These are phyloP conservation scores for Ceriops zippeliana DNA, from an alignment of 345 rosid genomes.

Conservation along the genomic window DNA sequence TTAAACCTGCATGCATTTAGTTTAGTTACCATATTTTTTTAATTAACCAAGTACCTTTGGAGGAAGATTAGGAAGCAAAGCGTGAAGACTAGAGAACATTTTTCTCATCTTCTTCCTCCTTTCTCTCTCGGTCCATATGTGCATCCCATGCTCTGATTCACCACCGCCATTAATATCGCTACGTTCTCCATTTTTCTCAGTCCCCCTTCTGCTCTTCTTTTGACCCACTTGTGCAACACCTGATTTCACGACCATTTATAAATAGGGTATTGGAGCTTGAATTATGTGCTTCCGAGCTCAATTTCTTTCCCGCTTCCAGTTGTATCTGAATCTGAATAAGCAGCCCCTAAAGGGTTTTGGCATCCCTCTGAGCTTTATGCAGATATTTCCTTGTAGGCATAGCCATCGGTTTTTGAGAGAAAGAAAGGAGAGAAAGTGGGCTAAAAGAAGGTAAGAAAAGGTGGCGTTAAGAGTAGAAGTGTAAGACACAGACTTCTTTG, in stretches of 20 bases:
- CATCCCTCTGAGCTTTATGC: background rate
- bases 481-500: background rate
- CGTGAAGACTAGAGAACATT: conserved; percentile 52
- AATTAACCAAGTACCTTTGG: conserved; percentile 31
- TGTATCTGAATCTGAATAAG: conserved; percentile 9
- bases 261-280: conserved; percentile 11
- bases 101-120: conserved; percentile 63
- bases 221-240: conserved; percentile 7
- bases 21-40: background rate
- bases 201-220: conserved; percentile 30
- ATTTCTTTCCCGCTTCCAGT: background rate
- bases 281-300: conserved; percentile 10
- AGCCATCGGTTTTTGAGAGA: background rate
- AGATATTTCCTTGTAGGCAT: background rate
- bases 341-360: background rate
- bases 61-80: conserved; percentile 52
- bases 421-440: background rate
- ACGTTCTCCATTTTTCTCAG: background rate
- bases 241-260: background rate
- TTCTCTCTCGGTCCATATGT: conserved; percentile 53
- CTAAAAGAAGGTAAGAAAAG: background rate
- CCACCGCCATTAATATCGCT: conserved; percentile 2
- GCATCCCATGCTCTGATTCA: conserved; percentile 42
- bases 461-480: background rate
- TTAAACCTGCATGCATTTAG: background rate